Evolutionary conservation across 306 rosid genomes (phyloP).

Genomic region (Casuarina glauca): DNA sequence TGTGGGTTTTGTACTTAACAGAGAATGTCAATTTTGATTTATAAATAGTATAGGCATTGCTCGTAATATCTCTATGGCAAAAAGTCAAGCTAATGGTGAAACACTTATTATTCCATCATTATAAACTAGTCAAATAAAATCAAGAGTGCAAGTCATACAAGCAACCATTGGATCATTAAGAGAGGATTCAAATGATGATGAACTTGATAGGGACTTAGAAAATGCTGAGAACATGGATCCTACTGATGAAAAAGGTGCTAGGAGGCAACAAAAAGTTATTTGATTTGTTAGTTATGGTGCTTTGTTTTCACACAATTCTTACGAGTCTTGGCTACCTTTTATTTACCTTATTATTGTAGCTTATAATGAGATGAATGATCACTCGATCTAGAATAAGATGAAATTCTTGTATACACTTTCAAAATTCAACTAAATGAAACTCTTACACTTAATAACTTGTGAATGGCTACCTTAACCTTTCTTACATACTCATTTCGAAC

Average conservation of each 20-base stretch:
- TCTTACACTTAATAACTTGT: background rate
- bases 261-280: too few species aligned
- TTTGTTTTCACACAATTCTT: slow-evolving; percentile 2
- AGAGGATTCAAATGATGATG: slow-evolving; percentile 60
- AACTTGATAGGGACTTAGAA: slow-evolving; percentile 53
- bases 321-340: background rate
- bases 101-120: slow-evolving; percentile 37
- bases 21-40: background rate
- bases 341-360: background rate
- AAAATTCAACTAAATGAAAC: too few species aligned
- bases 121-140: slow-evolving; percentile 19
- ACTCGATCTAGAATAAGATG: background rate
- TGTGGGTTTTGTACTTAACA: too few species aligned
- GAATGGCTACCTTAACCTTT: background rate
- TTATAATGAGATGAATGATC: background rate
- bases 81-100: slow-evolving; percentile 36
- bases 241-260: too few species aligned
- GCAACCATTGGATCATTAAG: slow-evolving; percentile 59
- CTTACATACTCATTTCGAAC: background rate
- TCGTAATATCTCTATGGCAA: slow-evolving; percentile 23
- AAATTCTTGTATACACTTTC: background rate
- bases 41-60: slow-evolving; percentile 27
- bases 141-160: too few species aligned
- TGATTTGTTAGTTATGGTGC: background rate
- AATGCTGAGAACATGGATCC: background rate